Evolutionary conservation across 805 yeast genomes (phyloP), one percentile per base, ranked within the genome.

Genomic region (Yarrowia keelungensis): DNA sequence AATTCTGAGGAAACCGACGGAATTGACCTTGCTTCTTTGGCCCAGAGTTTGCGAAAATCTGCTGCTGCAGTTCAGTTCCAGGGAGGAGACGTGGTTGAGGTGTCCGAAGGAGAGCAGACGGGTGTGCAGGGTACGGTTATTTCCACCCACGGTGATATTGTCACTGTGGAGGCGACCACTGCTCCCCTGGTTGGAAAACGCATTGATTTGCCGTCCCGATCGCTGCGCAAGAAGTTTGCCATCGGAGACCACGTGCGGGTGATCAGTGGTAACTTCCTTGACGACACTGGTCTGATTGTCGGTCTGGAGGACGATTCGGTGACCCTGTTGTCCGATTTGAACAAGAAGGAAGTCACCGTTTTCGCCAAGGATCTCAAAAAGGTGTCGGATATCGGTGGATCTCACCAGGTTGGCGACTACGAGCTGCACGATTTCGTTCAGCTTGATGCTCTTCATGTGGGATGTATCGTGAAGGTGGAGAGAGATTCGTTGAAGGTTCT

Each of bases 211-310:
- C 97, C 98, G 42, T 85, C 89, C 3, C 84, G 85, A 53, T 88
- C 91, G 71, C 82, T 95, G 75, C 86, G 98, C 76, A 95, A 95
- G 77, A 87, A 90, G 68, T 94, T 94, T 79, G 80, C 84, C 67
- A 87, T 91, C 50, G 99, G 99, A 83, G 98, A 94, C 78, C 98
- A 95, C 77, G 97, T 95, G 26, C 88, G 97, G 69, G 95, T 94
- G 41, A 85, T 90, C 46, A 91, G 88, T 75, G 99, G 99, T 76
- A 92, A 90, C 75, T 97, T 91, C 78, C 83, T 87, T 67, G 97
- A 94, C 75, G 97, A 93, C 75, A 92, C 97, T 43, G 99, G 99
- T 80, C 84, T 95, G 80, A 97, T 95, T 64, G 92, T 95, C 50
- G 84, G 87, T 72, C 86, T 91, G 32, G 85, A 86, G 67, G 90